These are phyloP conservation scores for Mycena albidolilacea DNA, from an alignment of 768 basidiomycete species.

Conservation along the genomic window DNA sequence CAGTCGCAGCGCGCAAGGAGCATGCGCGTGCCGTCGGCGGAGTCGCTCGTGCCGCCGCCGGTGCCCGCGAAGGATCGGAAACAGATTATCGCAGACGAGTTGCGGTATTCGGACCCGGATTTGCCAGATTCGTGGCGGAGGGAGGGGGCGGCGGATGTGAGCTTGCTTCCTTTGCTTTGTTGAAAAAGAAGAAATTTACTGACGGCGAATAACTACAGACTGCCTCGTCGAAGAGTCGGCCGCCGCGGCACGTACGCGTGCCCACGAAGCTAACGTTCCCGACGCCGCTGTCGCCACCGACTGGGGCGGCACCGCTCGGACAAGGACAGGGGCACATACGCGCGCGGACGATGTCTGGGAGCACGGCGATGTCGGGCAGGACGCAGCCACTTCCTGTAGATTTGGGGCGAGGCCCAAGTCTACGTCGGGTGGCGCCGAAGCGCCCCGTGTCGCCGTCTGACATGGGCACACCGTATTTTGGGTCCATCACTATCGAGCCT, in stretches of 20 bases:
- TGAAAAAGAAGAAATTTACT: neutral
- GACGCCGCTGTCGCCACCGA: conserved; percentile 34
- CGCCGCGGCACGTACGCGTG: conserved; percentile 36
- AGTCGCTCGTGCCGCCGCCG: conserved; percentile 35
- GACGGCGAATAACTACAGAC: neutral
- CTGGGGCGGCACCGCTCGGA: conserved; percentile 5
- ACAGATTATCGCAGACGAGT: conserved; percentile 51
- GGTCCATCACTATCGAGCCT: conserved; percentile 28
- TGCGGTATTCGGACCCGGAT: conserved; percentile 52
- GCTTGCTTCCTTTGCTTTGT: neutral
- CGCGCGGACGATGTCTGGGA: conserved; percentile 32
- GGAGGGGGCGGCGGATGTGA: conserved; percentile 31
- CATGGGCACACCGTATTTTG: conserved; percentile 27
- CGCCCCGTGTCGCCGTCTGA: conserved; percentile 37
- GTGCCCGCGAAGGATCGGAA: conserved; percentile 39
- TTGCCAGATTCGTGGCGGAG: conserved; percentile 50
- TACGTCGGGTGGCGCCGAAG: conserved; percentile 32
- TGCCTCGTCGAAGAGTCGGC: conserved; percentile 25
- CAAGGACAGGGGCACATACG: conserved; percentile 18
- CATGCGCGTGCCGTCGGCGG: conserved; percentile 14
- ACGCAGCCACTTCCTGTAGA: conserved; percentile 28
- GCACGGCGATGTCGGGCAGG: conserved; percentile 28
- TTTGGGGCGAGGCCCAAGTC: conserved; percentile 24
- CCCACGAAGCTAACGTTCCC: conserved; percentile 36
- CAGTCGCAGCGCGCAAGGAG: conserved; percentile 21